Evolutionary conservation across 768 basidiomycete species (phyloP).

Genomic region (Paxillus rubicundulus): DNA sequence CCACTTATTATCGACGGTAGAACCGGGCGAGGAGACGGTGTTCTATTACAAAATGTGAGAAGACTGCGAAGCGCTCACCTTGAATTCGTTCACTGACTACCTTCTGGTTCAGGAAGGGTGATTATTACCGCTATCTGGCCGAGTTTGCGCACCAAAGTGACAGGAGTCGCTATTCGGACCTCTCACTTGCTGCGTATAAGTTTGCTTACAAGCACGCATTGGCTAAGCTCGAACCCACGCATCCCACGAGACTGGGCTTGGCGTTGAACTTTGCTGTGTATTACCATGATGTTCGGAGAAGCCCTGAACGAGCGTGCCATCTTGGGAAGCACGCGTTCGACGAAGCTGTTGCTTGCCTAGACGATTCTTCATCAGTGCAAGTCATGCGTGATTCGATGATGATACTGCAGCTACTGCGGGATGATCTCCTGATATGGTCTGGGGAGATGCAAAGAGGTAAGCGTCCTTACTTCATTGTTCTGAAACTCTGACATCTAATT

Average conservation of each 20-base stretch:
- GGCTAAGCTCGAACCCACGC: slow-evolving; percentile 68
- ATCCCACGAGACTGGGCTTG: slow-evolving; percentile 84
- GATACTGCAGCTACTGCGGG: slow-evolving; percentile 77
- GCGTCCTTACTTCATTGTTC: neutral
- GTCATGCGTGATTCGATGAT: slow-evolving; percentile 71
- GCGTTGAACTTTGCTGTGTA: slow-evolving; percentile 95
- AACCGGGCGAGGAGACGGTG: slow-evolving; percentile 76
- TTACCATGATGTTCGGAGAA: slow-evolving; percentile 83
- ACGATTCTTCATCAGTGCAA: slow-evolving; percentile 40
- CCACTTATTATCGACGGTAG: slow-evolving; percentile 58
- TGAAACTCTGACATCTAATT: slow-evolving; percentile 12
- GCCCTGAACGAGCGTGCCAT: slow-evolving; percentile 83
- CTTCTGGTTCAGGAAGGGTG: slow-evolving; percentile 61
- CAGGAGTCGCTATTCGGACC: slow-evolving; percentile 64
- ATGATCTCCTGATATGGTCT: slow-evolving; percentile 86
- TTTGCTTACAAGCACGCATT: slow-evolving; percentile 80
- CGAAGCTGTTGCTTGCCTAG: slow-evolving; percentile 74
- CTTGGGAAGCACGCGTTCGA: slow-evolving; percentile 92
- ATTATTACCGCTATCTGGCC: slow-evolving; percentile 89
- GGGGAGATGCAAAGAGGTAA: slow-evolving; percentile 59
- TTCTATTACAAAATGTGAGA: slow-evolving; percentile 88
- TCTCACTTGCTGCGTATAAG: slow-evolving; percentile 84
- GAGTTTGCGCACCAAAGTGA: slow-evolving; percentile 77
- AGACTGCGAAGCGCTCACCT: neutral
- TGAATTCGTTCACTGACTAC: slow-evolving; percentile 4